These are phyloP conservation scores for Aspergillus pseudonomiae DNA, from an alignment of 2,329 filamentous ascomycete genomes.

Conservation along the genomic window DNA sequence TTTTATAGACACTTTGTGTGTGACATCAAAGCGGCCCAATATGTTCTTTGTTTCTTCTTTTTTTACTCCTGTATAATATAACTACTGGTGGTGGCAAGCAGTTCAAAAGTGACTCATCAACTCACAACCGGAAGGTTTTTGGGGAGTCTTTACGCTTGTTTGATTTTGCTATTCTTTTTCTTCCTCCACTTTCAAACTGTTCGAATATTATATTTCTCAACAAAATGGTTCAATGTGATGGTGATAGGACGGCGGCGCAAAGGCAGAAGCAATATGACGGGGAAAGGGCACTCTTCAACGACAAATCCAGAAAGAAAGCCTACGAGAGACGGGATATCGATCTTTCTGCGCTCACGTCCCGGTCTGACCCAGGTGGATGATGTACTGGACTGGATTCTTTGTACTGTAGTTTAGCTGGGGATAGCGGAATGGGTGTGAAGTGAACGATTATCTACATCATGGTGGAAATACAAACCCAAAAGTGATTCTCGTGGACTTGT, in stretches of 20 bases:
- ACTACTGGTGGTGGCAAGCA: slow-evolving; percentile 19
- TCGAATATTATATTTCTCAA: slow-evolving; percentile 3
- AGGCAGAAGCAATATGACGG: slow-evolving; percentile 1
- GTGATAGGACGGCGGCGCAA: slow-evolving; percentile 13
- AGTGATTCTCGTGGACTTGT: slow-evolving; percentile 19
- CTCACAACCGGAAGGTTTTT: slow-evolving; percentile 16
- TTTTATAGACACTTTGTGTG: slow-evolving; percentile 25
- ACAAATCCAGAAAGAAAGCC: slow-evolving; percentile 16
- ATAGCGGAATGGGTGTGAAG: slow-evolving; percentile 21
- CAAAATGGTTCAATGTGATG: slow-evolving; percentile 19
- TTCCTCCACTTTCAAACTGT: background rate
- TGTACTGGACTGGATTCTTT: slow-evolving; percentile 28
- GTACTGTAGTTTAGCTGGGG: slow-evolving; percentile 32
- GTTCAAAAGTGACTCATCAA: slow-evolving; percentile 26
- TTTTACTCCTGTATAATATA: slow-evolving; percentile 29
- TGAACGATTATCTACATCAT: slow-evolving; percentile 10
- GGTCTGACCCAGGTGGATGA: slow-evolving; percentile 14
- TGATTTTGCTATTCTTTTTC: slow-evolving; percentile 6
- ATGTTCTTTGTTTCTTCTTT: slow-evolving; percentile 17
- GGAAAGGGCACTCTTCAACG: slow-evolving; percentile 3
- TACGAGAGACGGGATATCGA: slow-evolving; percentile 21
- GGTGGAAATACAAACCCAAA: slow-evolving; percentile 16
- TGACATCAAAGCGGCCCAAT: slow-evolving; percentile 12
- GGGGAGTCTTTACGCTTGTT: slow-evolving; percentile 12
- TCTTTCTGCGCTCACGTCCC: slow-evolving; percentile 18